Evolutionary conservation across 768 basidiomycete species (phyloP).

Genomic region (Boletellus emodensis): DNA sequence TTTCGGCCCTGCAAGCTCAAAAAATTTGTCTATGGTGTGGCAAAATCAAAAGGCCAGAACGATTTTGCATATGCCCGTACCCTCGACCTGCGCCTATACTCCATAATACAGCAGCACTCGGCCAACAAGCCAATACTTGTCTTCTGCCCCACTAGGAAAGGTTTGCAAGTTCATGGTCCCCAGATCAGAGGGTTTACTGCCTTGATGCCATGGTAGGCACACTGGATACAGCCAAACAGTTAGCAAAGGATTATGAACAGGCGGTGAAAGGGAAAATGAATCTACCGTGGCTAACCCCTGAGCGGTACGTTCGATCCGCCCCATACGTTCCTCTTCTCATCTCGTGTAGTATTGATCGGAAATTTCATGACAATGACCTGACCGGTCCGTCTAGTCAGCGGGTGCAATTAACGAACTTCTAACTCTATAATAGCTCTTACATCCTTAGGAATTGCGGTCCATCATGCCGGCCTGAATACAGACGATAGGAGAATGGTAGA

Average conservation of each 20-base stretch:
- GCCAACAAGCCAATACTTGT: conserved; percentile 81
- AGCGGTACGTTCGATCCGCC: conserved; percentile 36
- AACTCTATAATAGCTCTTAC: conserved; percentile 49
- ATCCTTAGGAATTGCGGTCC: conserved; percentile 76
- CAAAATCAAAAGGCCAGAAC: conserved; percentile 59
- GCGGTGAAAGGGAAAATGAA: conserved; percentile 43
- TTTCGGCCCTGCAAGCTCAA: conserved; percentile 83
- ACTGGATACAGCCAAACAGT: conserved; percentile 65
- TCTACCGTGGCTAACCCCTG: conserved; percentile 68
- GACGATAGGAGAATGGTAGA: conserved; percentile 76
- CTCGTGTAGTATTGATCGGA: conserved; percentile 45
- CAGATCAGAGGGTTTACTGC: background rate
- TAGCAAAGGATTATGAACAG: conserved; percentile 69
- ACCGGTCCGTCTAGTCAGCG: conserved; percentile 30
- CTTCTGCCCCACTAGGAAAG: conserved; percentile 87
- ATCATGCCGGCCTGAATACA: conserved; percentile 81
- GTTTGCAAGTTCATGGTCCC: conserved; percentile 33
- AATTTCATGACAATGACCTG: conserved; percentile 67
- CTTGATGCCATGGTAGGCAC: conserved; percentile 40
- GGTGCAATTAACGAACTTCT: background rate
- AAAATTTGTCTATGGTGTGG: conserved; percentile 68
- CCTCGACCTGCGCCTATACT: conserved; percentile 71
- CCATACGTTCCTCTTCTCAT: background rate
- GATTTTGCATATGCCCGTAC: conserved; percentile 72
- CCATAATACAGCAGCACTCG: conserved; percentile 67